Percentiles rank a stretch among this genome's conserved stretches.
Evolutionary conservation across 1,139 yeast species (phyloP).

Genomic region (Candida albicans): DNA sequence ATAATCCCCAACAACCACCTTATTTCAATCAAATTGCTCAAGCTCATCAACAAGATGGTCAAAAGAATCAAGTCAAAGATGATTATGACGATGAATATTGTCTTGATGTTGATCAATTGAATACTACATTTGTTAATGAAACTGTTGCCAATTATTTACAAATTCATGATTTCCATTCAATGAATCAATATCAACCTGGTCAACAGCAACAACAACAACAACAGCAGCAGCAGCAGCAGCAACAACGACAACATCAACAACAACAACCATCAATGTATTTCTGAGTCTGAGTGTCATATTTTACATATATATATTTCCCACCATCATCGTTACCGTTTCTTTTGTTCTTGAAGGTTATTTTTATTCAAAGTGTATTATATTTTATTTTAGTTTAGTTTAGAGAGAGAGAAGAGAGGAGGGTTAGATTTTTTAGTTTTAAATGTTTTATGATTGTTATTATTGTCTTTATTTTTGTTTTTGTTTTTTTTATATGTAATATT

Average conservation of each 20-base stretch:
- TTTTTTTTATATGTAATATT: too few species aligned
- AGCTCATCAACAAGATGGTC: constrained; percentile 6
- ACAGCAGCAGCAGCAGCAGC: constrained; percentile 11
- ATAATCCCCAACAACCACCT: constrained; percentile 7
- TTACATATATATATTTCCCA: too few species aligned
- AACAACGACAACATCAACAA: constrained; percentile 9
- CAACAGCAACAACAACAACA: constrained; percentile 8
- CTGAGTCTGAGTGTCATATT: too few species aligned
- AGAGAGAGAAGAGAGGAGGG: too few species aligned
- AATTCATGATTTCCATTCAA: constrained; percentile 6
- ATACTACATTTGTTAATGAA: constrained; percentile 21
- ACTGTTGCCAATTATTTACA: constrained; percentile 16
- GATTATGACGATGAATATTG: constrained; percentile 51
- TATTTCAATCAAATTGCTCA: constrained; percentile 10
- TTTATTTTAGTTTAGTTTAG: not conserved
- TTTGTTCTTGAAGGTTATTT: too few species aligned
- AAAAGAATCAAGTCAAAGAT: constrained; percentile 8
- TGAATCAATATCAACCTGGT: constrained; percentile 14
- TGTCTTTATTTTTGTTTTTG: too few species aligned
- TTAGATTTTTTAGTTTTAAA: not conserved
- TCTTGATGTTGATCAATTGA: constrained; percentile 47
- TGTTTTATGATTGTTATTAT: not conserved
- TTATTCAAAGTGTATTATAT: not conserved
- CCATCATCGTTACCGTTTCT: too few species aligned
- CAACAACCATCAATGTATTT: constrained; percentile 5